phyloP scores from a whole-genome alignment of 257 asterid genomes.

The Solanum verrucosum region DNA sequence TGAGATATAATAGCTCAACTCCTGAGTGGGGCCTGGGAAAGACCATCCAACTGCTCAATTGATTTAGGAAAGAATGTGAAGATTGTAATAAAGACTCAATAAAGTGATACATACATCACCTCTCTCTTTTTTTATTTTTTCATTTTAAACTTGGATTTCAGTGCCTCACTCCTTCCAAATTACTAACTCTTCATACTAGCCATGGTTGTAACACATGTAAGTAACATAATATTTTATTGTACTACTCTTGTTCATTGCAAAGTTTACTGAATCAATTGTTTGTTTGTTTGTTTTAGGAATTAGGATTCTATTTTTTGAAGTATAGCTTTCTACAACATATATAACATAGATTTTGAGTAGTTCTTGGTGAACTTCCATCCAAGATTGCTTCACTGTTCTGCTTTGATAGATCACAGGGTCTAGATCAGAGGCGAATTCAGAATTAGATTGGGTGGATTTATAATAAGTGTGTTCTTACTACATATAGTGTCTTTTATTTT shows the following conservation, averaged over 20 bases:
- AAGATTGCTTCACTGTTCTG: background rate
- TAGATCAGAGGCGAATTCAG: background rate
- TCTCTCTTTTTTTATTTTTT: background rate
- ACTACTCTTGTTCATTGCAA: background rate
- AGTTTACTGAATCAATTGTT: background rate
- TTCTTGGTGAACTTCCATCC: background rate
- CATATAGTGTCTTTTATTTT: background rate
- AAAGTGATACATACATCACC: background rate
- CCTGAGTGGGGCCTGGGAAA: constrained; percentile 7
- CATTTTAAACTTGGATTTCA: background rate
- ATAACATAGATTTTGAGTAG: background rate
- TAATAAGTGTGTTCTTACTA: background rate
- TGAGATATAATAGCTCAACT: background rate
- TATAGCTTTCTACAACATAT: background rate
- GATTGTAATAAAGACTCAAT: background rate
- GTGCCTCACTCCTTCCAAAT: background rate
- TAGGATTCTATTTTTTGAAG: too few species aligned
- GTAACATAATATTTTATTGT: background rate
- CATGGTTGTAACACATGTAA: constrained; percentile 1
- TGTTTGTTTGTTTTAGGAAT: background rate
- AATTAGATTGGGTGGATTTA: background rate
- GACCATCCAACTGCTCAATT: background rate
- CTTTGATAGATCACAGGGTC: background rate
- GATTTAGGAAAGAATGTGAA: constrained; percentile 1
- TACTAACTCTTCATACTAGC: background rate